Percentiles rank a stretch among this genome's conserved stretches.
Conservation (phyloP, 345 rosid species). For the Murraya koenigii region DNA sequence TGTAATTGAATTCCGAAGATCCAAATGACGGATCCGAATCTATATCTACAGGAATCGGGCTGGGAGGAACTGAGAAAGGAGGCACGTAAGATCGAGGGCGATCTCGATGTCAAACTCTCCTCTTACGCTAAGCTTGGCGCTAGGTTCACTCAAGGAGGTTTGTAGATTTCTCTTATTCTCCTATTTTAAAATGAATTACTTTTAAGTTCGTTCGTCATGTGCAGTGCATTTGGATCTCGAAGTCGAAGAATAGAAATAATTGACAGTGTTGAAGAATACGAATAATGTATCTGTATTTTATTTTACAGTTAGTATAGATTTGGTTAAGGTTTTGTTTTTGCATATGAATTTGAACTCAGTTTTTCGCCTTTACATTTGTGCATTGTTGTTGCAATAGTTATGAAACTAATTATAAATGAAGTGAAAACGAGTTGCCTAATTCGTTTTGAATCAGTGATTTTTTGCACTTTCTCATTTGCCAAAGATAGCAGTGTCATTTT, state of each 20-base stretch:
- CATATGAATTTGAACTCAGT: background rate
- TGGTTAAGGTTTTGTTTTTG: no score
- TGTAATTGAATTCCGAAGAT: conserved; percentile 26
- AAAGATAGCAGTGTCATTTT: background rate
- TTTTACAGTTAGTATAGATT: background rate
- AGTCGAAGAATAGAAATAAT: background rate
- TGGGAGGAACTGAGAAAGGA: conserved; percentile 96
- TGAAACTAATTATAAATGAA: background rate
- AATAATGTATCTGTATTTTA: background rate
- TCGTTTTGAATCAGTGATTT: background rate
- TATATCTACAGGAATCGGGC: conserved; percentile 91
- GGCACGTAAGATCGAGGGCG: conserved; percentile 94
- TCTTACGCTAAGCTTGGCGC: conserved; percentile 97
- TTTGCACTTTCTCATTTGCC: background rate
- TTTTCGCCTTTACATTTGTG: background rate
- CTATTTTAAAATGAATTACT: background rate
- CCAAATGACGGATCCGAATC: conserved; percentile 69
- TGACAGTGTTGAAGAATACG: background rate
- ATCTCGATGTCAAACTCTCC: conserved; percentile 96
- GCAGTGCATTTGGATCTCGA: conserved; percentile 7
- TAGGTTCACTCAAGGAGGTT: conserved; percentile 88
- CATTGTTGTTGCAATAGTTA: background rate
- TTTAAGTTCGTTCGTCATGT: background rate
- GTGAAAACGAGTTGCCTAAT: background rate
- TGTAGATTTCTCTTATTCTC: conserved; percentile 9